Evolutionary conservation across 1,139 yeast genomes (phyloP), one percentile per base, ranked within the genome.

Genomic region (Kluyveromyces sp.): DNA sequence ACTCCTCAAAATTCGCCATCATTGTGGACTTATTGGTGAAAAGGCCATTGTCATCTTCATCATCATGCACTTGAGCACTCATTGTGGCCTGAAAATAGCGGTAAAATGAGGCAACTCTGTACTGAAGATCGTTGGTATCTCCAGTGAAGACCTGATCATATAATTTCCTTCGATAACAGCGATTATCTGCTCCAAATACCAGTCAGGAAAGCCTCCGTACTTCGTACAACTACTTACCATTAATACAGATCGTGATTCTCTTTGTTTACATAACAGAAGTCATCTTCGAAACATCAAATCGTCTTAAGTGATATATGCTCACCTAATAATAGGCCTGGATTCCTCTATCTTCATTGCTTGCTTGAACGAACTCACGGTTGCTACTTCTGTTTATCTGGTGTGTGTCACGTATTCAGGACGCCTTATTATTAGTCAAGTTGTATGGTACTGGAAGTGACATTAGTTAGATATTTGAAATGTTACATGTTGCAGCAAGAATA

Each of bases 1-100:
- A 84, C 64, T 85, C 92, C 58, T 88, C 95, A 62, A 86, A 87
- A 55, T 87, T 87, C 8, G 81, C 83, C 55, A 75, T 69, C 63
- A 70, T 67, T 8, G 65, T 64, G 25, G 69, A 61, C 46, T 60
- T 58, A 45, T 67, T 63, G 3, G 63, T 58, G 38, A 61, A 61
- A 6, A 61, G 32, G 12, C 57, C 63, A 16, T 54, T 47, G 16
- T 54, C 60, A 28, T 55, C 59, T 31, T 49, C 54, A n/a, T 56
- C 58, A 33, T 53, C 52, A 17, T 48, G 52, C 34, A 51, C n/a
- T 19, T 53, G 48, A 8, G 51, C 42, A 20, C 55, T 42, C 59
- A 55, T 56, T 18, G 15, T 45, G 26, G 29, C 20, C 17, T 16
- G n/a, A 30, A n/a, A 12, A n/a, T 30, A 6, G 7, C 9, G 13